Conservation (phyloP, 345 rosid species). For the Lenwebbia sp. region DNA sequence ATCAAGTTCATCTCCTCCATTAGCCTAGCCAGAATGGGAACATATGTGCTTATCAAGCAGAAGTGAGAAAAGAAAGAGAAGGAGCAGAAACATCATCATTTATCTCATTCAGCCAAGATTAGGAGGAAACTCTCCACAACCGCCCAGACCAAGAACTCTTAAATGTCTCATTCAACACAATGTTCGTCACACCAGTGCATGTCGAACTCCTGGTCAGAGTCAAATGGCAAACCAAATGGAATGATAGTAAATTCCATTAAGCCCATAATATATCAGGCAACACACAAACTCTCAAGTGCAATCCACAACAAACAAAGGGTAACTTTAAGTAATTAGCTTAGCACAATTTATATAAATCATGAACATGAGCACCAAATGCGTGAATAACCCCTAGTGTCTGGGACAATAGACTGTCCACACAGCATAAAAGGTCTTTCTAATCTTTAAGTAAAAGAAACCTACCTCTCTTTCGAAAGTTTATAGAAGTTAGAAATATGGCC, state of each 20-base stretch:
- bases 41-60: neutral
- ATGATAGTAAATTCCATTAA: neutral
- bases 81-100: neutral
- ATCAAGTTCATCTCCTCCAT: neutral
- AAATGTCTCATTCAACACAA: neutral
- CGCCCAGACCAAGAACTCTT: neutral
- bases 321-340: neutral
- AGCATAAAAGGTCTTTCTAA: neutral
- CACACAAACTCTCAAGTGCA: neutral
- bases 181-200: neutral
- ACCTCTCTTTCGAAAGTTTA: constrained; percentile 97
- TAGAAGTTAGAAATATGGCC: constrained; percentile 68
- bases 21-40: neutral
- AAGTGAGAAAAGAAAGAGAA: neutral
- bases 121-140: neutral
- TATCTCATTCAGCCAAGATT: neutral
- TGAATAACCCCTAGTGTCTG: neutral
- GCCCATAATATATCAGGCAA: neutral
- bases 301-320: neutral
- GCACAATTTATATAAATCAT: neutral
- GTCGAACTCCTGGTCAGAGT: neutral
- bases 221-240: neutral
- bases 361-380: neutral
- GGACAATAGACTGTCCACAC: neutral
- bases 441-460: constrained; percentile 3